Evolutionary conservation across 352 stramenopile species (phyloP), one percentile per base, ranked within the genome.

Genomic region (Pythium utonaiense): DNA sequence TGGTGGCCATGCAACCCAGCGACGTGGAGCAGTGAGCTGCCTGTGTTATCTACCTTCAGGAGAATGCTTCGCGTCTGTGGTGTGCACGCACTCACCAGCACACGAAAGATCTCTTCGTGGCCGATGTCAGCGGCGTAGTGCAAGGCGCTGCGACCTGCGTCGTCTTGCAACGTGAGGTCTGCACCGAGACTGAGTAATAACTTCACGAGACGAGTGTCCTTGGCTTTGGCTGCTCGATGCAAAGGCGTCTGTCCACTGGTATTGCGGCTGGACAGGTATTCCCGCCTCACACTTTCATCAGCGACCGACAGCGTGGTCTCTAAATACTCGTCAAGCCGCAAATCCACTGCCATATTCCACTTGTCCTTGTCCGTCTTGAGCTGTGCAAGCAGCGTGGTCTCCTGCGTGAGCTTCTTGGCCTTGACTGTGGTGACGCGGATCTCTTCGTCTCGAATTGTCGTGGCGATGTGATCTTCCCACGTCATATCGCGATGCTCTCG

Each of bases 301-400:
- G 67, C 64, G 1, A 66, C 59, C 0, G 67, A 75, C 0, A 87
- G 64, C 25, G 59, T 80, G 16, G 53, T 55, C 3, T 62, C 33
- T 9, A 89, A 36, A 41, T 66, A 89, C 40, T 78, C 72, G 25
- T 70, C 36, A 0, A 88, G 66, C 36, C 62, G 65, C 50, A 89
- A 44, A 16, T 89, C 77, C 31, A 88, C 78, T 5, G 75, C 80
- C 80, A 89, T 86, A 56, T 83, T 83, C 77, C 73, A 86, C 67
- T 84, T 89, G 64, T 88, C 80, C 9, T 57, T 64, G 52, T 80
- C 74, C 1, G 74, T 79, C 41, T 75, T 73, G 24, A 87, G 62
- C 52, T 87, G 72, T 16, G 70, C 53, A 27, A 89, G 66, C 70
- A 86, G 79, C 41, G 68, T 52, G 0, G 66, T 86, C 48, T 89